Conservation (phyloP, 2,329 filamentous ascomycete species). For the Exophiala spinifera region DNA sequence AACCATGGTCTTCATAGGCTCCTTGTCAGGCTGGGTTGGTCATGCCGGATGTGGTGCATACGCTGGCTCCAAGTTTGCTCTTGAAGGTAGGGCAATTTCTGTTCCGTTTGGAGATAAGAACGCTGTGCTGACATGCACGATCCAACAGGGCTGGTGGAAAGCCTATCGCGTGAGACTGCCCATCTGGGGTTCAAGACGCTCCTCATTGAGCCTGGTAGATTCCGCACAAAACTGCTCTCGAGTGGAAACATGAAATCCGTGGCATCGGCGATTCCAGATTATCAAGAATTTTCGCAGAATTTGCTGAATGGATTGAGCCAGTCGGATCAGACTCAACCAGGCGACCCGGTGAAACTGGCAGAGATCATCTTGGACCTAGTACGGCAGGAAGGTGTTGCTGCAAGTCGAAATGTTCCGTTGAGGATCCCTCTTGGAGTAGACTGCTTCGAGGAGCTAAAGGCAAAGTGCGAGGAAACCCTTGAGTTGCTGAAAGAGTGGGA, state of each 20-base stretch:
- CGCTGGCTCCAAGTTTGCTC: slow-evolving; percentile 40
- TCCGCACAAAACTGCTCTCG: slow-evolving; percentile 16
- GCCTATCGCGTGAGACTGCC: slow-evolving; percentile 31
- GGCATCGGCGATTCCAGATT: slow-evolving; percentile 7
- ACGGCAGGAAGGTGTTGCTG: slow-evolving; percentile 49
- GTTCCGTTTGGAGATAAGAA: neutral
- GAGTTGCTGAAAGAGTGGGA: slow-evolving; percentile 52
- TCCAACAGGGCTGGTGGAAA: slow-evolving; percentile 27
- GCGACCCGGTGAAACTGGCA: slow-evolving; percentile 55
- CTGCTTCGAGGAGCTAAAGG: slow-evolving; percentile 40
- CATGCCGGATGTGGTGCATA: slow-evolving; percentile 34
- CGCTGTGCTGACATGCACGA: neutral
- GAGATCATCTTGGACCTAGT: slow-evolving; percentile 55
- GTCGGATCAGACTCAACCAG: slow-evolving; percentile 44
- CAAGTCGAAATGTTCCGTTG: slow-evolving; percentile 51
- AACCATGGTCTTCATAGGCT: slow-evolving; percentile 37
- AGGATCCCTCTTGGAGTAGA: slow-evolving; percentile 57
- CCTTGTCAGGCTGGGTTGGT: slow-evolving; percentile 32
- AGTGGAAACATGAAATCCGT: slow-evolving; percentile 4
- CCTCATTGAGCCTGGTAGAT: slow-evolving; percentile 37
- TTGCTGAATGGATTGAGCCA: slow-evolving; percentile 34
- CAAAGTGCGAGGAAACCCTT: slow-evolving; percentile 45
- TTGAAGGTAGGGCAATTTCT: slow-evolving; percentile 35
- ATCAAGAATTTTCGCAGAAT: slow-evolving; percentile 1
- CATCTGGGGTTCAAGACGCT: slow-evolving; percentile 34